Base-by-base conservation (phyloP, 164 flowering plant genomes). In the Aristolochia contorta region DNA sequence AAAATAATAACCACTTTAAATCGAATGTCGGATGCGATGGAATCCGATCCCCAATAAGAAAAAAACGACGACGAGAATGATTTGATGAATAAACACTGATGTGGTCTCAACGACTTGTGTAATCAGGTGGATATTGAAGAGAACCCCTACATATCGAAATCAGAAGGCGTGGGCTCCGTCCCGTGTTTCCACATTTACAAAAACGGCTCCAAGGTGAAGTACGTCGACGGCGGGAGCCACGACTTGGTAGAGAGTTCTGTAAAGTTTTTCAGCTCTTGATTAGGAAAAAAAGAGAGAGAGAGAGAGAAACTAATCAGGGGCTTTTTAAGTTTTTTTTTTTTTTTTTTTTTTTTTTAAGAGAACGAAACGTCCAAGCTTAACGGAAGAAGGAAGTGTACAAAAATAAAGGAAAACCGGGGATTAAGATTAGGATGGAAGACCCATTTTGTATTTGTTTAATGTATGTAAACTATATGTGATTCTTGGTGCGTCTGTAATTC, bases 111-210 rank as follows among this genome's bases (percentile, higher is more conserved):
- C 43, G 43, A 4, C 6, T 59, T 48, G 4, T 33, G 1, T 32
- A 32, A 59, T 24, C 64, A 78, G 79, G 74, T 78, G 64, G 77
- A 74, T 16, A 58, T 67, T 63, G 79, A 80, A 47, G 80, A 80
- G 16, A 64, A 65, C 20, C 77, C 71, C 1, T 46, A 49, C 46
- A 22, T 77, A 21, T 70, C 66, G 9, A 71, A 70, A 46, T 67
- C 72, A 2, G 84, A 80, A 54, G 76, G 72, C 4, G 74, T 74
- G 9, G 49, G 48, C 24, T 57, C 75, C 47, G 54, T 70, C 27
- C 81, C 81, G 37, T 65, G 56, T 21, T 75, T 80, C 69, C 75
- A 68, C 48, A 68, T 80, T 57, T 78, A 75, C 73, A 74, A 70
- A 67, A 69, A 69, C 19, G 80, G 80, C 5, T 75, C 78, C 48